Base-by-base conservation (phyloP, 257 asterid genomes). In the Catharanthus roseus region DNA sequence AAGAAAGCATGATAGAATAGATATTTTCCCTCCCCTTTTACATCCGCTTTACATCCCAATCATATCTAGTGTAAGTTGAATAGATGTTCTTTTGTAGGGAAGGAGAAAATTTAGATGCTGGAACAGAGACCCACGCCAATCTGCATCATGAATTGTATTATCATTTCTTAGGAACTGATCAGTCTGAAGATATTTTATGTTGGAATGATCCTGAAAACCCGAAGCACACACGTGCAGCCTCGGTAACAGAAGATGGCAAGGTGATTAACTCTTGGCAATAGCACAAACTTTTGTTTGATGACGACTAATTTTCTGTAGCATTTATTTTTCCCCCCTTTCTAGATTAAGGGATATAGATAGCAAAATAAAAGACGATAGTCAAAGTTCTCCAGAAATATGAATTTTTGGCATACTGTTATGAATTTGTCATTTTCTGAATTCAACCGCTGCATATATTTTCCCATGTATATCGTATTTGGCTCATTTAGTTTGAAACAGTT, bases 201-300 rank as follows among this genome's bases (percentile, higher is more conserved):
- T 95, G 96, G 96, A 89, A 82, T 61, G 97, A 91, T 80, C 81
- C 87, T 13, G 93, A 87, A 33, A 91, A 88, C 76, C 96, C 99
- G 51, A 88, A 84, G 54, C 89, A 95, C 75, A 79, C 90, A 21
- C 95, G 77, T 74, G 68, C 71, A 2, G 92, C 91, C 68, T 81
- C 86, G 24, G 92, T 95, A 44, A 91, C 99, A 0, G 92, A 89
- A 70, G 99, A 95, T 69, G 97, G 97, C 33, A 85, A 91, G 99
- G 97, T 90, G 77, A 72, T 74, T 44, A 41, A 15, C 68, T 65
- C 54, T 39, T 62, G 39, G 54, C 4, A 64, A 49, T 36, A 8
- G 23, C 42, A 13, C 51, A 9, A 9, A 13, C 23, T 41, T 19
- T 36, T 33, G 26, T 3, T 6, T 33, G 1, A 16, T 36, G 51